These are phyloP conservation scores for Botryobasidium botryosum DNA, from an alignment of 768 basidiomycete genomes.

Conservation along the genomic window DNA sequence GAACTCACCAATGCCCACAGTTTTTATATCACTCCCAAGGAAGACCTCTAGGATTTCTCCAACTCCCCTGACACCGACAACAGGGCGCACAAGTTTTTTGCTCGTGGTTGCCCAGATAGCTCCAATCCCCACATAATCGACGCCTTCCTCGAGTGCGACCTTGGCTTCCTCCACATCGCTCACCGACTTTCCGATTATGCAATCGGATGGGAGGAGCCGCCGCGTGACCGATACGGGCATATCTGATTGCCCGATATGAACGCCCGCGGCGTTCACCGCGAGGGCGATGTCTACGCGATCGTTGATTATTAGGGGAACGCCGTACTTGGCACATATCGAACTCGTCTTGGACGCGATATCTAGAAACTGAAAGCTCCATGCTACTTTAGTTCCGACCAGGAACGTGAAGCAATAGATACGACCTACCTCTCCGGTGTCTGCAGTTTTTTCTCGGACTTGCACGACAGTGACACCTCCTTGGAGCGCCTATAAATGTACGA, in stretches of 20 bases:
- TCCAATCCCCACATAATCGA: conserved; percentile 80
- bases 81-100: conserved; percentile 47
- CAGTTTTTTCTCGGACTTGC: conserved; percentile 73
- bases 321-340: conserved; percentile 52
- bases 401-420: too few species aligned
- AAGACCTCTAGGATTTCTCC: conserved; percentile 47
- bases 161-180: conserved; percentile 47
- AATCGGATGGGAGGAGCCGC: conserved; percentile 43
- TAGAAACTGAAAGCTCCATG: conserved; percentile 39
- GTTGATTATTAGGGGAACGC: conserved; percentile 73
- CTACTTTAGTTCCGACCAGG: not conserved
- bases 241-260: conserved; percentile 83
- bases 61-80: conserved; percentile 58
- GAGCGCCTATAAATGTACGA: conserved; percentile 35
- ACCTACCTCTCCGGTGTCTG: conserved; percentile 63
- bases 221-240: conserved; percentile 55
- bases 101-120: conserved; percentile 68
- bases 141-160: conserved; percentile 32
- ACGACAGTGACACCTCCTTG: conserved; percentile 80
- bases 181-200: conserved; percentile 71
- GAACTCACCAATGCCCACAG: conserved; percentile 69
- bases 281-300: conserved; percentile 78
- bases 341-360: conserved; percentile 55
- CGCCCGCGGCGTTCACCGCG: conserved; percentile 55
- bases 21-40: conserved; percentile 43